Evolutionary conservation across 768 basidiomycete genomes (phyloP).

Genomic region (Russula foetens): DNA sequence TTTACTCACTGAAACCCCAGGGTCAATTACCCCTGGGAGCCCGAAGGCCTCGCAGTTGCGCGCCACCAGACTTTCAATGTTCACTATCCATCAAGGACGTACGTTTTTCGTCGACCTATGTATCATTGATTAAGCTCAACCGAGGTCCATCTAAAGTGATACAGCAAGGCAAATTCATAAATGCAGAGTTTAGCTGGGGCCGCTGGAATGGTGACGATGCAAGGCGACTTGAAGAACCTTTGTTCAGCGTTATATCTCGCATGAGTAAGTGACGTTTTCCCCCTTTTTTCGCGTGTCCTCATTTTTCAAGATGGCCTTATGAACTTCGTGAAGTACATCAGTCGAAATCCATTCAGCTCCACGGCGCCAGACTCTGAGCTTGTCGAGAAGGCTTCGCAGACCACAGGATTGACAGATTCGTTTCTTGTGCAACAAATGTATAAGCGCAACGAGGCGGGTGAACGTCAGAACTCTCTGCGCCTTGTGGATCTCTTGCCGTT

Average conservation of each 20-base stretch:
- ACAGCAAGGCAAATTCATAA: slow-evolving; percentile 30
- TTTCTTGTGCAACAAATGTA: slow-evolving; percentile 30
- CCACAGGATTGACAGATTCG: slow-evolving; percentile 27
- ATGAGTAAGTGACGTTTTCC: slow-evolving; percentile 24
- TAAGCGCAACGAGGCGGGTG: slow-evolving; percentile 23
- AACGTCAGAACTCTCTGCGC: slow-evolving; percentile 26
- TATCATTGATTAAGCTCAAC: background rate
- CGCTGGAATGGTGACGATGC: slow-evolving; percentile 40
- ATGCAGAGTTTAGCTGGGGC: slow-evolving; percentile 38
- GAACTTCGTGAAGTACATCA: slow-evolving; percentile 26
- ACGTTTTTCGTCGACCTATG: slow-evolving; percentile 5
- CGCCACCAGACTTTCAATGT: slow-evolving; percentile 19
- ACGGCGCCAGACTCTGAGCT: slow-evolving; percentile 3
- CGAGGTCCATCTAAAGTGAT: slow-evolving; percentile 24
- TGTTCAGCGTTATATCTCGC: slow-evolving; percentile 30
- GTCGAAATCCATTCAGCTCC: slow-evolving; percentile 12
- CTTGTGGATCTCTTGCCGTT: slow-evolving; percentile 31
- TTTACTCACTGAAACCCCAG: slow-evolving; percentile 21
- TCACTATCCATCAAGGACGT: slow-evolving; percentile 28
- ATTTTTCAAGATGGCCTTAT: slow-evolving; percentile 28
- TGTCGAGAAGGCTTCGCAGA: slow-evolving; percentile 7
- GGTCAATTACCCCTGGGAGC: slow-evolving; percentile 21
- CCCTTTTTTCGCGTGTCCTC: background rate
- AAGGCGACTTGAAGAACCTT: slow-evolving; percentile 29
- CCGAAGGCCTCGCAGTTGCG: slow-evolving; percentile 22